Evolutionary conservation across 768 basidiomycete species (phyloP), one percentile per base, ranked within the genome.

Genomic region (Russula griseocarnosa): DNA sequence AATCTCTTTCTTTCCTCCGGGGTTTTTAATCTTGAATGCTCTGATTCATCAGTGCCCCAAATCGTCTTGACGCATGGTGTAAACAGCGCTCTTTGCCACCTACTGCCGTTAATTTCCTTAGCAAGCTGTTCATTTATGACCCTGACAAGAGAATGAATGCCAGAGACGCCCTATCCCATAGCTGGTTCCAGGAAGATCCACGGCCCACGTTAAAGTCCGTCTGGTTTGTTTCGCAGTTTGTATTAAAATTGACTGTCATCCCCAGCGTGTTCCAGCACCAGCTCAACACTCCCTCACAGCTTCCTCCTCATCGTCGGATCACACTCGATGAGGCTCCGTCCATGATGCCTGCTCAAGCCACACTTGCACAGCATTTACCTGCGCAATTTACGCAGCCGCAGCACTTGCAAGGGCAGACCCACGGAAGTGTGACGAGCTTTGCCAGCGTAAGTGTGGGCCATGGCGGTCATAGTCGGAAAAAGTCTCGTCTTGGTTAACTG

Each of bases 131-230:
- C 73, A 82, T 83, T 11, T 98, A 94, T 76, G 92, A 98, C 74
- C 96, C 96, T 1, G 89, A 90, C 69, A 84, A 81, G 65, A 81
- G 97, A 36, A 81, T 98, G 47, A 94, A 87, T 0, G 93, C 94
- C 0, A 81, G 82, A 67, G 85, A 91, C 64, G 90, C 93, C 0
- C 77, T 99, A 1, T 79, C 78, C 22, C 95, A 98, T 73, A 82
- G 82, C 67, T 99, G 95, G 94, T 99, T 98, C 74, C 81, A 83
- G 26, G 93, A 96, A 71, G 95, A 95, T 9, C 93, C 94, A 10
- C 81, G 81, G 50, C 92, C 95, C 3, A 90, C 88, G 20, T 80
- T 79, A 73, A 94, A 96, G 95, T 97, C 67, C 68, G 20, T 13
- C 22, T 20, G 22, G 24, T 44, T 36, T 53, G 28, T 58, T 42